Base-by-base conservation (phyloP, 148 eudicot species). In the Oxyria digyna region DNA sequence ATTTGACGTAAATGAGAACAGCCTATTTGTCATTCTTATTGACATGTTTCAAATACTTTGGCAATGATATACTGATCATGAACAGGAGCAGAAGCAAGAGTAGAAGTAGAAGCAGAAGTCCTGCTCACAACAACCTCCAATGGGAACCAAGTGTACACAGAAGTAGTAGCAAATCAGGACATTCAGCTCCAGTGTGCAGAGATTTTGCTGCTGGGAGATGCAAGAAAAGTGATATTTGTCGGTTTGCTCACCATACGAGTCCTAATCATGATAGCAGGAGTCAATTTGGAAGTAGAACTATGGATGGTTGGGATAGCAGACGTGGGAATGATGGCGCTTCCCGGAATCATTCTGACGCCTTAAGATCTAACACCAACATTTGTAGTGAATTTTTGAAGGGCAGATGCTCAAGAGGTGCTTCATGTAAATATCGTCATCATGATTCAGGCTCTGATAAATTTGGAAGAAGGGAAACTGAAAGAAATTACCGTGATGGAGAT, bases 201-300 rank as follows among this genome's bases (percentile, higher is more conserved):
- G 84, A 87, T 74, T 84, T 86, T 79, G 72, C 81, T 67, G 35
- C 73, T 46, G 95, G 97, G 65, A 81, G 75, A 67, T 84, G 97
- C 77, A 77, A 85, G 78, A 78, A 78, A 76, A 95, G 87, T 63
- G 79, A 73, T 73, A 76, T 70, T 32, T 87, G 97, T 66, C 85
- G 75, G 69, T 87, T 82, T 76, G 72, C 79, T 76, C 94, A 91
- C 67, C 70, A 84, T 40, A 87, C 79, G 41, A 73, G 62, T 62
- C 72, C 73, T 70, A 67, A 42, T 43, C 76, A 72, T 33, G 79
- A 79, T 24, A 52, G 62, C 69, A 80, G 81, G 20, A 79, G 74
- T 43, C 79, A 63, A 35, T 63, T 67, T 63, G 91, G 83, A 62
- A 73, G 57, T 26, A 79, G 82, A 27, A 48, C 54, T 18, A 38